Percentiles rank a stretch among this genome's conserved stretches.
Conservation (phyloP, 176 grass and related monocot species). For the Coix lacrymajobi region DNA sequence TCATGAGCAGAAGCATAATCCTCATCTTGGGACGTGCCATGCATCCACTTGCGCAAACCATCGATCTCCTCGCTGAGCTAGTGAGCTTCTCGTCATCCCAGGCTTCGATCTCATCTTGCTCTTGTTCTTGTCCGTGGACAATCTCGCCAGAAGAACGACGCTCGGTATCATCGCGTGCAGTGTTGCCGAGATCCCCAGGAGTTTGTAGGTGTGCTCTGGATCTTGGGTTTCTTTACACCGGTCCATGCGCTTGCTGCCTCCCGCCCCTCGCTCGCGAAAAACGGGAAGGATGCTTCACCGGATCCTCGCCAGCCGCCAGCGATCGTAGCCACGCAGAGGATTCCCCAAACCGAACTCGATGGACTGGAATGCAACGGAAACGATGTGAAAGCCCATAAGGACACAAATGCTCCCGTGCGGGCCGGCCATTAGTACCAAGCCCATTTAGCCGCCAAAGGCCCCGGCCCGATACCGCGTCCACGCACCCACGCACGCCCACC, state of each 20-base stretch:
- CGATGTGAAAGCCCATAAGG: not conserved
- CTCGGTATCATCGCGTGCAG: not conserved
- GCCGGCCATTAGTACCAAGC: not conserved
- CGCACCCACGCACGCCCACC: not conserved
- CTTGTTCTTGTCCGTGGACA: not conserved
- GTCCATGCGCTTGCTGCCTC: not conserved
- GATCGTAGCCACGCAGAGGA: not conserved
- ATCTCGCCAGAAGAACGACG: not conserved
- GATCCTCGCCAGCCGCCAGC: not conserved
- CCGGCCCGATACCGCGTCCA: constrained; percentile 13
- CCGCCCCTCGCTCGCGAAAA: too few relatives aligned
- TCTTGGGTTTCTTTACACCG: not conserved
- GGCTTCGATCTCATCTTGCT: not conserved
- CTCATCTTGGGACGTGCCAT: not conserved
- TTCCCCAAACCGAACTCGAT: not conserved
- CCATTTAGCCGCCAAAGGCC: not conserved
- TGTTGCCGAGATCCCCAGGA: not conserved
- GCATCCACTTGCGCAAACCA: not conserved
- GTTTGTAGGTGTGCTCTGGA: not conserved
- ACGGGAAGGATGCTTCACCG: not conserved
- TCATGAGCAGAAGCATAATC: not conserved
- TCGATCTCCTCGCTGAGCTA: not conserved
- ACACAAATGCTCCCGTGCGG: not conserved
- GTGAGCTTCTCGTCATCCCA: not conserved
- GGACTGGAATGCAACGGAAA: too few relatives aligned